Conservation (phyloP, 2,329 filamentous ascomycete species). For the Biscogniauxia mediterranea region DNA sequence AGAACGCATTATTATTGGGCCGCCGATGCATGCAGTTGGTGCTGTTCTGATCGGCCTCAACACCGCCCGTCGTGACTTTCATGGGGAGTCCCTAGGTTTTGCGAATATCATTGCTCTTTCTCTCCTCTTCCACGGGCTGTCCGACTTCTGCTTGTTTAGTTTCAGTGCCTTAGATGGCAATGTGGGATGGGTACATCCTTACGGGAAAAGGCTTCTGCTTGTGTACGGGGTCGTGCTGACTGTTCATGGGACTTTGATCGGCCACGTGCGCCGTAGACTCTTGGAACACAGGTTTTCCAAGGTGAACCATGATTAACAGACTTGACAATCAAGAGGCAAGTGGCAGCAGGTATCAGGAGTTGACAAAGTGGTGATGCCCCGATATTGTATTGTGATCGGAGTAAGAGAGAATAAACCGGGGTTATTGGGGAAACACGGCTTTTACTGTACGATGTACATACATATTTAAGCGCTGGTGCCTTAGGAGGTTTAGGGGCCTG, state of each 20-base stretch:
- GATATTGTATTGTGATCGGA: too few species aligned
- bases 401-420: too few species aligned
- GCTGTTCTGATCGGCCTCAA: slow-evolving; percentile 17
- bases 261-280: neutral
- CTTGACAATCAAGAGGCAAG: too few species aligned
- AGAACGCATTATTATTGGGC: slow-evolving; percentile 17
- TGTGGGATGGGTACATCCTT: slow-evolving; percentile 23
- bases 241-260: neutral
- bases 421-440: too few species aligned
- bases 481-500: too few species aligned
- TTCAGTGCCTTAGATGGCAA: slow-evolving; percentile 21
- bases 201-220: slow-evolving; percentile 6
- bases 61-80: slow-evolving; percentile 11
- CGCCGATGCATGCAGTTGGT: slow-evolving; percentile 13
- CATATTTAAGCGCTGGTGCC: too few species aligned
- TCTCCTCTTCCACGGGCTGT: slow-evolving; percentile 18
- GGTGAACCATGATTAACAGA: neutral
- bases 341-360: too few species aligned
- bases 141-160: slow-evolving; percentile 17
- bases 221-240: neutral
- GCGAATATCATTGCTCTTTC: slow-evolving; percentile 11
- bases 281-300: neutral
- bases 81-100: slow-evolving; percentile 6
- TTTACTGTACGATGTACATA: too few species aligned
- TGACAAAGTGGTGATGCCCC: too few species aligned